Evolutionary conservation across 306 rosid species (phyloP), one percentile per base, ranked within the genome.

Genomic region (Quillaja saponaria): DNA sequence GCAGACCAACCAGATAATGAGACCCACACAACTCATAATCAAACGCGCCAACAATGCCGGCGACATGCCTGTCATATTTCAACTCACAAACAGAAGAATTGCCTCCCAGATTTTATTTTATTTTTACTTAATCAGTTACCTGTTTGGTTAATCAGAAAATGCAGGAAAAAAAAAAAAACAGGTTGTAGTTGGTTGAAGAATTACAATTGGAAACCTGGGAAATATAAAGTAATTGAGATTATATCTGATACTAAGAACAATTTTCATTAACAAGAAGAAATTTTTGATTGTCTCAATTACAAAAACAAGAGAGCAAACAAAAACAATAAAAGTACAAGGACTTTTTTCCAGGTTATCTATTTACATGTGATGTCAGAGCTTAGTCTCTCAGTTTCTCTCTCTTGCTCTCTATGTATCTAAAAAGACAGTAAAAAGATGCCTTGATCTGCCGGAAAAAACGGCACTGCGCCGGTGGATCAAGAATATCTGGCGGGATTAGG

Each of bases 41-140:
- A 40, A 57, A 45, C 33, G 46, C 34, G 53, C 61, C 53, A 63
- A 2, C 70, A 68, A 58, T 60, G 79, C 84, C 84, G 76, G 74
- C 73, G 49, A 74, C 72, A 28, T 74, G 66, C 78, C 58, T 52
- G 72, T 67, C 57, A 54, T 58, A 52, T 68, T 76, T 13, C 62
- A 39, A 6, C 4, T 14, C n/a, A n/a, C n/a, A n/a, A n/a, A n/a
- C n/a, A n/a, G n/a, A n/a, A 16, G 13, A 15, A 4, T 6, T 3
- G 13, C 1, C 10, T 37, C 40, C 40, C n/a, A n/a, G n/a, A n/a
- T n/a, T n/a, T n/a, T n/a, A n/a, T 37, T 37, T 37, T 10, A 37
- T 37, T 10, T 10, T 37, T 39, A 8, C 2, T 39, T 2, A 8
- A 39, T 2, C 7, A 3, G 9, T 4, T 0, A 6, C 7, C 11